These are phyloP conservation scores for Byssoonygena ceratinophila DNA, from an alignment of 2,329 filamentous ascomycete genomes.

Conservation along the genomic window DNA sequence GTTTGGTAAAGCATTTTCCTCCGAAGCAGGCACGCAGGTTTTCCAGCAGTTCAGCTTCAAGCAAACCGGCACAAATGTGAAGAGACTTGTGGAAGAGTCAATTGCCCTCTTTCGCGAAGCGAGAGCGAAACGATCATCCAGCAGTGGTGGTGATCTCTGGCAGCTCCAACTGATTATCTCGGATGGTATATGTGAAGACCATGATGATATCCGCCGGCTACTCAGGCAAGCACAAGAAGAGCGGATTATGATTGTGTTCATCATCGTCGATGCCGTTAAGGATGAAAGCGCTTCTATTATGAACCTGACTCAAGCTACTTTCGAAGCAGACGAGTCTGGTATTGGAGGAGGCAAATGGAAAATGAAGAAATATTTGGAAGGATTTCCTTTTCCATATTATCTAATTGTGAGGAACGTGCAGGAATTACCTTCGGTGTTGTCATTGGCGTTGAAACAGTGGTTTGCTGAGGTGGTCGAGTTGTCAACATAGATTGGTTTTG, in stretches of 20 bases:
- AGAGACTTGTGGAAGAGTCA: conserved; percentile 62
- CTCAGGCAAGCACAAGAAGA: conserved; percentile 84
- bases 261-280: conserved; percentile 68
- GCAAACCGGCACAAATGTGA: conserved; percentile 78
- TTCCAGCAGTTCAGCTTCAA: conserved; percentile 76
- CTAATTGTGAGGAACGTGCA: conserved; percentile 84
- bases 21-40: conserved; percentile 70
- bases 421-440: conserved; percentile 80
- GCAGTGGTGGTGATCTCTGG: conserved; percentile 67
- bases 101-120: conserved; percentile 75
- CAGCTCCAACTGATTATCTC: conserved; percentile 88
- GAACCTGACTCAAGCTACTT: conserved; percentile 78
- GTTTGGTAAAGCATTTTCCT: conserved; percentile 70
- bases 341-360: conserved; percentile 57
- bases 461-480: conserved; percentile 60
- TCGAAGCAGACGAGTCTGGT: conserved; percentile 53
- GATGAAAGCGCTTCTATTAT: conserved; percentile 50
- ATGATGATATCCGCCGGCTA: conserved; percentile 69
- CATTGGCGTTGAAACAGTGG: conserved; percentile 86
- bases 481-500: conserved; percentile 24
- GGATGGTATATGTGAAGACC: conserved; percentile 85
- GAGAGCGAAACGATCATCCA: conserved; percentile 47
- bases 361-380: conserved; percentile 85
- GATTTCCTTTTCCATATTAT: conserved; percentile 95
- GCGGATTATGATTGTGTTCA: conserved; percentile 95